Evolutionary conservation across 2,329 filamentous ascomycete genomes (phyloP).

Genomic region (Coniella vitis): DNA sequence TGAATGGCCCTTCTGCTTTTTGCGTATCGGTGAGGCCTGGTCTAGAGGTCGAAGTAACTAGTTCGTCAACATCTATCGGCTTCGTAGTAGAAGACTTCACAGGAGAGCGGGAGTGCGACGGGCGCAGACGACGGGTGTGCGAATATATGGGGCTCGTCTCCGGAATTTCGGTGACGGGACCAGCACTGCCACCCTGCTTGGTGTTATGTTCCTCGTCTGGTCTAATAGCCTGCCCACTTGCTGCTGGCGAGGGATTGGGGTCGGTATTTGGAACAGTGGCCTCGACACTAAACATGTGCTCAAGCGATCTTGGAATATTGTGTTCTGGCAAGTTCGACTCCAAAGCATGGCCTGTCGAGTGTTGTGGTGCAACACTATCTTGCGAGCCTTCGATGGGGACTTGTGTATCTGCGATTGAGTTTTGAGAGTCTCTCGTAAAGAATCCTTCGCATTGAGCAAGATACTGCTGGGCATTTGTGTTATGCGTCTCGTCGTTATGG

Average conservation of each 20-base stretch:
- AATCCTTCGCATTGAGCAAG: constrained; percentile 17
- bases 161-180: constrained; percentile 21
- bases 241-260: neutral
- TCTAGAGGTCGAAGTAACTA: no score
- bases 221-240: neutral
- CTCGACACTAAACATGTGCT: constrained; percentile 5
- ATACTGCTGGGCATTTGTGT: constrained; percentile 17
- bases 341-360: neutral
- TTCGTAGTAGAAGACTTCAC: neutral
- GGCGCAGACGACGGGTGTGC: constrained; percentile 6
- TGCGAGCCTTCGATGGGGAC: constrained; percentile 10
- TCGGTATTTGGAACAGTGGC: constrained; percentile 12
- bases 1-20: neutral
- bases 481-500: constrained; percentile 18
- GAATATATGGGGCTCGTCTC: constrained; percentile 25
- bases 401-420: constrained; percentile 19
- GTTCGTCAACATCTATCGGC: no score
- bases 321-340: neutral
- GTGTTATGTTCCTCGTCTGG: constrained; percentile 3
- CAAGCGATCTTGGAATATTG: neutral
- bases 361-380: neutral
- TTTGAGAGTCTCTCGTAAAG: constrained; percentile 16
- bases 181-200: neutral
- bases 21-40: no score
- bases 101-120: neutral